phyloP scores from a whole-genome alignment of 495 filamentous ascomycete species.

The Cercophora scortea region DNA sequence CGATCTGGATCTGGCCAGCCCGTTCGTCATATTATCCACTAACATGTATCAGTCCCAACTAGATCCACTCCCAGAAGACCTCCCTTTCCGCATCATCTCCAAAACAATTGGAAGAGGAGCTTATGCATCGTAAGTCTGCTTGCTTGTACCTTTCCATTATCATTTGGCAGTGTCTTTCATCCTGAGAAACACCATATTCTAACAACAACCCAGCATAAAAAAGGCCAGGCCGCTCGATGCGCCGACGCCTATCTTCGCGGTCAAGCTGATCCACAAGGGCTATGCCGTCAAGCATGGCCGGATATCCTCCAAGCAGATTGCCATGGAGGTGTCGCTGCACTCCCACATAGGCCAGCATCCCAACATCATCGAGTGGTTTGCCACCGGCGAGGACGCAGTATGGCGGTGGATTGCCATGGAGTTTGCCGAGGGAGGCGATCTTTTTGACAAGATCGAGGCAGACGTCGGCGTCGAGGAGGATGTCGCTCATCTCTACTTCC shows the following conservation, averaged over 20 bases:
- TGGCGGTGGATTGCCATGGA: constrained; percentile 99
- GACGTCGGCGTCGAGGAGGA: constrained; percentile 88
- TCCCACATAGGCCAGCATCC: constrained; percentile 76
- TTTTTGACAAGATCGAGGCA: constrained; percentile 99
- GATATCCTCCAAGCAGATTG: constrained; percentile 78
- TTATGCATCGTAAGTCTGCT: constrained; percentile 77
- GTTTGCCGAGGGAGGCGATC: constrained; percentile 86
- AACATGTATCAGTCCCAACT: constrained; percentile 69
- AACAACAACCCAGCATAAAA: constrained; percentile 61
- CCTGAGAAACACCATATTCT: neutral
- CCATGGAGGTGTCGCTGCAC: constrained; percentile 84
- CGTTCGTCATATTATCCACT: neutral
- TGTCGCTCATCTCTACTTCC: constrained; percentile 93
- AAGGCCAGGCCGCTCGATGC: constrained; percentile 72
- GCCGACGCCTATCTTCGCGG: constrained; percentile 75
- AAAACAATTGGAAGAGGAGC: constrained; percentile 94
- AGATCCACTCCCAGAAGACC: constrained; percentile 72
- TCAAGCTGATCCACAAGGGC: constrained; percentile 97
- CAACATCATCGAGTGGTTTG: constrained; percentile 90
- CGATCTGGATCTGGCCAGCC: no score
- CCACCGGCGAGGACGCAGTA: constrained; percentile 73
- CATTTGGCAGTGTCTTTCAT: neutral
- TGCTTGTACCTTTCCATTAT: no score
- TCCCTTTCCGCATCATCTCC: constrained; percentile 91
- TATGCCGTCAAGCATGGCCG: constrained; percentile 84